Evolutionary conservation across 495 filamentous ascomycete species (phyloP).

Genomic region (Penicillium coffeae): DNA sequence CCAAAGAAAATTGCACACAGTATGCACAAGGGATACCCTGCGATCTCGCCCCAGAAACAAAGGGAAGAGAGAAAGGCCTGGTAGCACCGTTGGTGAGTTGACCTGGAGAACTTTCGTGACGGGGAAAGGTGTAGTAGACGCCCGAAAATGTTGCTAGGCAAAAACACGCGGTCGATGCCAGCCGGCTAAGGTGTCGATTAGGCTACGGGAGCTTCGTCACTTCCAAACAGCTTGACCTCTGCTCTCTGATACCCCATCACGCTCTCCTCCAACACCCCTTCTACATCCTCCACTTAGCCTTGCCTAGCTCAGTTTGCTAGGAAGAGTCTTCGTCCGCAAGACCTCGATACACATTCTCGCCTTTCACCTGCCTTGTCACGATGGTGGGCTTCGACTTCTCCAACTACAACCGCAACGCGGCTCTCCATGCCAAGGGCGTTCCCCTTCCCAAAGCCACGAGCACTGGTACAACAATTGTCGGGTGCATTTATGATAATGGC

Average conservation of each 20-base stretch:
- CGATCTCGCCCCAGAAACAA: slow-evolving; percentile 21
- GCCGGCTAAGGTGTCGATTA: slow-evolving; percentile 23
- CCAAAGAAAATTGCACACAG: slow-evolving; percentile 35
- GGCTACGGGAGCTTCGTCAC: slow-evolving; percentile 14
- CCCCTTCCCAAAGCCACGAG: slow-evolving; percentile 96
- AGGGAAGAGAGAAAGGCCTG: slow-evolving; percentile 13
- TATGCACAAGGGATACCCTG: slow-evolving; percentile 41
- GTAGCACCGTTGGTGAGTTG: slow-evolving; percentile 5
- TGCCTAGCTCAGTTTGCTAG: background rate
- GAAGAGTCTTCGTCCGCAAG: slow-evolving; percentile 14
- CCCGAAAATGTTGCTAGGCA: slow-evolving; percentile 24
- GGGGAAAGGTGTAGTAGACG: slow-evolving; percentile 4
- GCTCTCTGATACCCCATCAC: background rate
- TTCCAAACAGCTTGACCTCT: slow-evolving; percentile 7
- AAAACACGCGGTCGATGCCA: slow-evolving; percentile 37
- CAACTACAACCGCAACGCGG: slow-evolving; percentile 97
- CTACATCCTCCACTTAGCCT: slow-evolving; percentile 9
- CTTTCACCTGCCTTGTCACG: slow-evolving; percentile 33
- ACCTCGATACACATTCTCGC: slow-evolving; percentile 11
- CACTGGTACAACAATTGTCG: slow-evolving; percentile 98
- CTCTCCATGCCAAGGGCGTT: slow-evolving; percentile 87
- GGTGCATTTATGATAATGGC: slow-evolving; percentile 93
- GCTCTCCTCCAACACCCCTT: background rate
- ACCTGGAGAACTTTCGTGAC: slow-evolving; percentile 2
- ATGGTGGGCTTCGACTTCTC: slow-evolving; percentile 99